Evolutionary conservation across 23 red algal genomes (phyloP).

Genomic region (Gracilaria gracilis): DNA sequence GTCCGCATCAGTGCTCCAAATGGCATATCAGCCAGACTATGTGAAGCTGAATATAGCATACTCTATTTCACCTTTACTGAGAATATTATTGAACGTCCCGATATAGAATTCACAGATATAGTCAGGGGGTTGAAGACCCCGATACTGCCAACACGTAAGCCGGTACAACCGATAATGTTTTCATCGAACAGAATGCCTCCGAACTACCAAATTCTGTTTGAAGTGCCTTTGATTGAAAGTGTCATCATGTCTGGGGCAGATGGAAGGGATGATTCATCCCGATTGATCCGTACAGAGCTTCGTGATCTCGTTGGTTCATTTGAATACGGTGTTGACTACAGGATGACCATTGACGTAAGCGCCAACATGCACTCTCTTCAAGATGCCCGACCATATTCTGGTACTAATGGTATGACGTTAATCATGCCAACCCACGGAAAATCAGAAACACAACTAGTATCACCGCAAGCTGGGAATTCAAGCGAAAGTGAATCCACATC

Average conservation of each 20-base stretch:
- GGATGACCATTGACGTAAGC: constrained; percentile 76
- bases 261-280: constrained; percentile 33
- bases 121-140: constrained; percentile 78
- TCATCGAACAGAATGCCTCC: constrained; percentile 80
- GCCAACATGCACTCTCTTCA: constrained; percentile 63
- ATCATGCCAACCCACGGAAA: constrained; percentile 47
- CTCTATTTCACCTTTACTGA: constrained; percentile 87
- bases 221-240: constrained; percentile 57
- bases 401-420: constrained; percentile 48
- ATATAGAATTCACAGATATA: constrained; percentile 87
- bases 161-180: constrained; percentile 77
- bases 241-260: constrained; percentile 76
- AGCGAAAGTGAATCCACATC: background rate
- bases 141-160: constrained; percentile 66
- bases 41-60: constrained; percentile 92
- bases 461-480: background rate
- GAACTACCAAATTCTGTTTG: constrained; percentile 77
- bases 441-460: background rate
- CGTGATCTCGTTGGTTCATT: constrained; percentile 68
- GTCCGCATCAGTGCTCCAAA: constrained; percentile 63
- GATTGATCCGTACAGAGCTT: constrained; percentile 63
- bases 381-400: constrained; percentile 47
- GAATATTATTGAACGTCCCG: constrained; percentile 81
- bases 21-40: constrained; percentile 68
- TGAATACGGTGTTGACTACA: constrained; percentile 84